Evolutionary conservation across 176 grass and related monocot species (phyloP), one percentile per base, ranked within the genome.

Genomic region (Leersia perrieri): DNA sequence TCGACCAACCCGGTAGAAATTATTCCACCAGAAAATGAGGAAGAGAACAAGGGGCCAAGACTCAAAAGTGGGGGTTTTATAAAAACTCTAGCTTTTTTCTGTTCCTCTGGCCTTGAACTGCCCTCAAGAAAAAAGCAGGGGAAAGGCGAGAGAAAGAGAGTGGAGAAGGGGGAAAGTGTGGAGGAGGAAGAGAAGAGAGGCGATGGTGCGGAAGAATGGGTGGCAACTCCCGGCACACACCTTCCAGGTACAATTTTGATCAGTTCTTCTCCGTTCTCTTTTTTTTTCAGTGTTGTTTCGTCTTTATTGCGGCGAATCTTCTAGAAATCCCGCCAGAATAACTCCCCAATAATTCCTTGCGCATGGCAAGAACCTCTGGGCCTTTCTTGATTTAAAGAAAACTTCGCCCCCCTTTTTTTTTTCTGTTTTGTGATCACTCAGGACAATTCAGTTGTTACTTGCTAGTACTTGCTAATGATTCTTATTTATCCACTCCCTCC

Each of bases 141-240:
- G 57, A 53, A 53, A 53, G 49, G 49, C 1, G 45, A 68, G 62
- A 68, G 44, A 55, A 32, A 4, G 44, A n/a, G 79, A 44, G 33
- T 58, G 53, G 20, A 58, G 53, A 23, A 33, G 33, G 15, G 15
- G 39, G 1, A 18, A 29, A 30, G 70, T 34, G 29, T 60, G 23
- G n/a, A 3, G 60, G 29, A 68, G 5, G n/a, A 5, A 23, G 16
- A 25, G 29, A 7, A 58, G 20, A n/a, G 63, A 29, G 30, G 47
- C 34, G 86, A 93, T 97, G 90, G 90, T 91, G 84, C 80, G 94
- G 78, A 90, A 86, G 75, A 63, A 97, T 83, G 94, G 94, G 36
- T 97, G 94, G 94, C 94, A 97, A 55, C 87, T 92, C 35, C 94
- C 94, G 22, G 87, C 91, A 16, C 91, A 97, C 81, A 94, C 87